A percentile compares a stretch with the other conserved stretches of the same genome.
phyloP scores from a whole-genome alignment of 2,329 filamentous ascomycete genomes.

The Phaeosphaeria sp. region DNA sequence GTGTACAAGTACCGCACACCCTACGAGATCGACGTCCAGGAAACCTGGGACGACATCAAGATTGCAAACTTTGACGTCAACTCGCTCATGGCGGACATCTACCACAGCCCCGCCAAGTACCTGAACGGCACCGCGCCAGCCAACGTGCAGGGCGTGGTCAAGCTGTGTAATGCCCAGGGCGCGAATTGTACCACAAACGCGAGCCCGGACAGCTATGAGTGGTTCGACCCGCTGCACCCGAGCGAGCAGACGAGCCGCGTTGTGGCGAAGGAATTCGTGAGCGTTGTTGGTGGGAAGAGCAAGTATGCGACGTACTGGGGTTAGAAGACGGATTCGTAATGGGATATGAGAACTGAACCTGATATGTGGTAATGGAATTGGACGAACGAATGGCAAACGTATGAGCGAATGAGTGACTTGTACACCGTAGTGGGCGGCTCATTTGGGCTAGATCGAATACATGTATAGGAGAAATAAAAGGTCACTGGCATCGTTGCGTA shows the following conservation, averaged over 20 bases:
- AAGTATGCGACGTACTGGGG: constrained; percentile 55
- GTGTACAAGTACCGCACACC: constrained; percentile 61
- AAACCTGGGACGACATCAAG: constrained; percentile 60
- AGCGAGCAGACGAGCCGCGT: constrained; percentile 67
- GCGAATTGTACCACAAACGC: constrained; percentile 43
- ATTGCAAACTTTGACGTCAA: constrained; percentile 74
- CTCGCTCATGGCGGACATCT: constrained; percentile 67
- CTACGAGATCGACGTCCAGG: constrained; percentile 51
- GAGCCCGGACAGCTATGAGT: constrained; percentile 67
- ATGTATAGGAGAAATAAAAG: too few species aligned
- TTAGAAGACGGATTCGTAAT: not conserved
- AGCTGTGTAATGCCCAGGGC: constrained; percentile 58
- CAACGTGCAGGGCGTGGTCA: constrained; percentile 66
- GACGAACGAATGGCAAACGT: too few species aligned
- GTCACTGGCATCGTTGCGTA: not conserved
- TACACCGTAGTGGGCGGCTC: too few species aligned
- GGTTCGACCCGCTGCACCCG: constrained; percentile 78
- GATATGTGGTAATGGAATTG: not conserved
- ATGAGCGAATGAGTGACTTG: too few species aligned
- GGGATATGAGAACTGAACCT: not conserved
- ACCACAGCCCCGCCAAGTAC: constrained; percentile 65
- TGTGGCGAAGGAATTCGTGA: constrained; percentile 63
- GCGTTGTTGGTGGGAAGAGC: constrained; percentile 59
- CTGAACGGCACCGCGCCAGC: constrained; percentile 67
- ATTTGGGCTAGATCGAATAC: too few species aligned